These are phyloP conservation scores for Capsicum rhomboideum DNA, from an alignment of 257 asterid species.

Conservation along the genomic window DNA sequence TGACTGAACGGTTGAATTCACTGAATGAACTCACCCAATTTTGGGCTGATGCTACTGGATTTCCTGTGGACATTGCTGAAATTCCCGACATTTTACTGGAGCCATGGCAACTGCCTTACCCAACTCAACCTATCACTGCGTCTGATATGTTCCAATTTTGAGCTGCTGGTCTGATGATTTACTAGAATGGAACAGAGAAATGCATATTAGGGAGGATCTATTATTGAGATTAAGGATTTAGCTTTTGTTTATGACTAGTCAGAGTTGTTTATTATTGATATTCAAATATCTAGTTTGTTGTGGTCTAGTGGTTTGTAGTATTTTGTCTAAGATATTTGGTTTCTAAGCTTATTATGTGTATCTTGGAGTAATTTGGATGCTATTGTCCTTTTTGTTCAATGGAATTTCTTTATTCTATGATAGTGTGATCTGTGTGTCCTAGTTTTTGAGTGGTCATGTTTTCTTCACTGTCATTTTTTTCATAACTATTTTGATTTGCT, in stretches of 20 bases:
- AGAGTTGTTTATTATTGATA: not conserved
- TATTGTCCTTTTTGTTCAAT: not conserved
- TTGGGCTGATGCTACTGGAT: slow-evolving; percentile 56
- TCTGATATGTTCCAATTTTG: slow-evolving; percentile 45
- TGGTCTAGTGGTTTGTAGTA: not conserved
- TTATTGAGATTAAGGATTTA: not conserved
- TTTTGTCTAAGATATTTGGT: not conserved
- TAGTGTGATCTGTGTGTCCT: not conserved
- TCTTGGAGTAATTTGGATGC: not conserved
- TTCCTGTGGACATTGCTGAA: slow-evolving; percentile 54
- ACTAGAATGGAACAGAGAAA: not conserved
- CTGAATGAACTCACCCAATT: slow-evolving; percentile 52
- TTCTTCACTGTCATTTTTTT: too few species aligned
- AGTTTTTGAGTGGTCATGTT: too few species aligned
- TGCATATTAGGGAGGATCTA: not conserved
- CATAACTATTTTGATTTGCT: too few species aligned
- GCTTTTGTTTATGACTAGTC: not conserved
- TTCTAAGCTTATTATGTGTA: not conserved
- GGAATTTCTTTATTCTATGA: not conserved
- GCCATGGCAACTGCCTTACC: slow-evolving; percentile 91
- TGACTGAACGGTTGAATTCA: slow-evolving; percentile 64
- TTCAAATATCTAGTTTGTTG: not conserved
- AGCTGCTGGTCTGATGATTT: not conserved
- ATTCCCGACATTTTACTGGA: slow-evolving; percentile 53
- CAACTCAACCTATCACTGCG: slow-evolving; percentile 54